Evolutionary conservation across 306 rosid species (phyloP).

Genomic region (Rosa persica): DNA sequence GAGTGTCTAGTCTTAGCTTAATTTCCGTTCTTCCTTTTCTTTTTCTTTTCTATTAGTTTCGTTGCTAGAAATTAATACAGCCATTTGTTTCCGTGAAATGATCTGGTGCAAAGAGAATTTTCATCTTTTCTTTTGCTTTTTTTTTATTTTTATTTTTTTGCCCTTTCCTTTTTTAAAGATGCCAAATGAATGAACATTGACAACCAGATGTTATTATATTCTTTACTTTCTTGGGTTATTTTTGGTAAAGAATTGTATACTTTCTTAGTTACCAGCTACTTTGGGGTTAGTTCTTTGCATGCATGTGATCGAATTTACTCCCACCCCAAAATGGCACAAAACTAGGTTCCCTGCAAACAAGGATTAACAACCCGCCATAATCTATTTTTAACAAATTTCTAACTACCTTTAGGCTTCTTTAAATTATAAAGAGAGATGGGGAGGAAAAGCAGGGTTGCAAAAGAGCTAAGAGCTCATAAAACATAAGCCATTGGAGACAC

Average conservation of each 20-base stretch:
- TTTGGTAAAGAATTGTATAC: not conserved
- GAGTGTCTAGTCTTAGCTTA: not conserved
- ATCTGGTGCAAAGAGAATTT: conserved; percentile 3
- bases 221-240: not conserved
- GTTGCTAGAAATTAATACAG: not conserved
- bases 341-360: not conserved
- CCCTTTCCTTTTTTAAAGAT: not conserved
- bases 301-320: not conserved
- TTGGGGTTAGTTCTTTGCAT: not conserved
- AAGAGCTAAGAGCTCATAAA: conserved; percentile 1
- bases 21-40: not conserved
- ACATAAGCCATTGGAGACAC: conserved; percentile 33
- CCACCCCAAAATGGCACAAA: conserved; percentile 8
- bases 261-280: conserved; percentile 9
- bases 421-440: conserved; percentile 29
- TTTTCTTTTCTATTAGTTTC: not conserved
- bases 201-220: not conserved
- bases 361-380: conserved; percentile 1
- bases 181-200: not conserved
- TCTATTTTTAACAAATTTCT: conserved; percentile 25
- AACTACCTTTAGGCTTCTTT: conserved; percentile 20
- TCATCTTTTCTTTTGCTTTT: not conserved
- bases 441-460: conserved; percentile 33
- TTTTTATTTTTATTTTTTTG: no score
- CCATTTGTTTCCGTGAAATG: not conserved